Evolutionary conservation across 768 basidiomycete genomes (phyloP), one percentile per base, ranked within the genome.

Genomic region (Rhodotorula diobovata): DNA sequence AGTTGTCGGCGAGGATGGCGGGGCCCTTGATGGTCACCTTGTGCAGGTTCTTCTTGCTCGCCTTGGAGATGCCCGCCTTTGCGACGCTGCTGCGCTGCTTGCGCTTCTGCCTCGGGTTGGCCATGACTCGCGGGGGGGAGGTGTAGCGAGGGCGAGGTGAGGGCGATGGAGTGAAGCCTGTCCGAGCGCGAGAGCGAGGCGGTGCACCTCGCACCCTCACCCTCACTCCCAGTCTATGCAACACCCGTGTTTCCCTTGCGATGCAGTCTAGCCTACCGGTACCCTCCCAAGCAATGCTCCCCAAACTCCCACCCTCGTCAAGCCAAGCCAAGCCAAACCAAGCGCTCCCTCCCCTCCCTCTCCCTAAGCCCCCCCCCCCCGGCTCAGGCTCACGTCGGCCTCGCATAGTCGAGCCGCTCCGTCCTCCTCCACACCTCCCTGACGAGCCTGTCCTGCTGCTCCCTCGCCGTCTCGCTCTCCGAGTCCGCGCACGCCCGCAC

Each of bases 71-170:
- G 10, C 34, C 30, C 3, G 54, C 23, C 59, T 83, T 87, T 80
- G 91, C 85, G n/a, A 86, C 83, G 28, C 87, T 86, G 35, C 93
- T 93, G 54, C 89, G 87, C 32, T 85, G 80, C 82, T 97, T 98
- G 76, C 88, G 86, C 71, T 93, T 86, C 81, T 98, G 95, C 66
- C 94, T 87, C 75, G 94, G 94, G 80, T 96, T 97, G 66, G 88
- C 92, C 94, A 98, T 96, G 11, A 9, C 14, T 35, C 21, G 39
- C 57, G 28, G 6, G 35, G 10, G 1, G 25, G 18, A 11, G 23
- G 34, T 25, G 28, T 16, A 37, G 34, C 18, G 32, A 46, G 46
- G 4, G 51, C n/a, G 51, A 30, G 51, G n/a, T n/a, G 5, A 25
- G 51, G 51, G 51, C 30, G 51, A 25, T 28, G 48, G 51, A 30